Evolutionary conservation across 441 rosid species (phyloP).

Genomic region (Pelargonium myrrhifolium): DNA sequence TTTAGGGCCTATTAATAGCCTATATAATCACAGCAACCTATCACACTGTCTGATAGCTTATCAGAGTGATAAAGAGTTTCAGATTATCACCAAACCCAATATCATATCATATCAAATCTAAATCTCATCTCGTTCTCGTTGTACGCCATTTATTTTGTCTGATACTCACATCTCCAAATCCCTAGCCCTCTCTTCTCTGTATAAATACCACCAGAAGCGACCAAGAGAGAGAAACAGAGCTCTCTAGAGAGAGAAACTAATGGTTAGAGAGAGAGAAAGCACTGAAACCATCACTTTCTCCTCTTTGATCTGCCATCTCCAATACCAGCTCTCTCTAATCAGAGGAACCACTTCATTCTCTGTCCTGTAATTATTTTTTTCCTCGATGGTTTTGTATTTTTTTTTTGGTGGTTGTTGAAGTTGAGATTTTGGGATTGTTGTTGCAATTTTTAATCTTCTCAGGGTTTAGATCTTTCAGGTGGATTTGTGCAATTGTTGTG

Average conservation of each 20-base stretch:
- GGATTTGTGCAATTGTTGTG: constrained; percentile 14
- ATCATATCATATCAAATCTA: constrained; percentile 1
- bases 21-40: too few species aligned
- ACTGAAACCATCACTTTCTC: constrained; percentile 22
- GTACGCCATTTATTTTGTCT: constrained; percentile 35
- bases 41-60: fast-evolving
- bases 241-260: constrained; percentile 11
- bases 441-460: constrained; percentile 20
- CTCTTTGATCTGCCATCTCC: constrained; percentile 13
- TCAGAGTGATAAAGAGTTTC: not conserved
- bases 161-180: constrained; percentile 32
- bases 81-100: constrained; percentile 10
- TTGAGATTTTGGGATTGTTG: not conserved
- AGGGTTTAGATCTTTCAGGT: constrained; percentile 32
- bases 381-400: not conserved
- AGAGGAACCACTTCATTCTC: constrained; percentile 10
- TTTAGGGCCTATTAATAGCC: too few species aligned
- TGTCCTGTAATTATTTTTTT: constrained; percentile 15
- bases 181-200: constrained; percentile 39
- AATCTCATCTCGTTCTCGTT: constrained; percentile 29
- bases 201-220: constrained; percentile 34
- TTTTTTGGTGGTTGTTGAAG: not conserved
- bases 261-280: constrained; percentile 21
- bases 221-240: constrained; percentile 12
- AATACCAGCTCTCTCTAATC: constrained; percentile 29